phyloP scores from a whole-genome alignment of 345 rosid species.

The Populus simonii region DNA sequence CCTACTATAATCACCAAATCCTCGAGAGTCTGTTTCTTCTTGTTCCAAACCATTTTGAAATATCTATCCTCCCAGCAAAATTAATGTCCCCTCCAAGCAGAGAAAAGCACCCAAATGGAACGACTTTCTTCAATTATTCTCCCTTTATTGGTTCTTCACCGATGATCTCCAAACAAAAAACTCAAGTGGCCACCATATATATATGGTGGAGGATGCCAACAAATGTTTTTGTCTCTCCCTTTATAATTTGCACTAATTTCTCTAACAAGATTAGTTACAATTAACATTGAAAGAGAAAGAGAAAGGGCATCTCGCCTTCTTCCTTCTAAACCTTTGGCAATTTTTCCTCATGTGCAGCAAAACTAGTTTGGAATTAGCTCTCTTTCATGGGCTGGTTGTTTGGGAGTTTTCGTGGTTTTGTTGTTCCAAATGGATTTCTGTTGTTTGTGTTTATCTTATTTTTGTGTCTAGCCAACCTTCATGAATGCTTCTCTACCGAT shows the following conservation, averaged over 20 bases:
- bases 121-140: neutral
- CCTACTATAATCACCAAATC: conserved; percentile 59
- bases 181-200: neutral
- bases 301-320: neutral
- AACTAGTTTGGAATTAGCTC: neutral
- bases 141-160: neutral
- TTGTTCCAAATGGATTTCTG: neutral
- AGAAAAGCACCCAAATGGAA: neutral
- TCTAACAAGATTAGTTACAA: neutral
- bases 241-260: neutral
- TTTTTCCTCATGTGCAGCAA: neutral
- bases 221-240: neutral
- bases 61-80: neutral
- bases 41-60: conserved; percentile 17
- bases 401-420: neutral
- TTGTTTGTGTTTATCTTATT: neutral
- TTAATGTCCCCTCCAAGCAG: neutral
- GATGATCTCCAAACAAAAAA: neutral
- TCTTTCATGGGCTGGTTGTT: neutral
- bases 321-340: neutral
- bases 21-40: conserved; percentile 47
- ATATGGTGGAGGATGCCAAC: neutral
- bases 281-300: neutral
- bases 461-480: conserved; percentile 18
- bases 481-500: conserved; percentile 32